These are phyloP conservation scores for Saturnispora gosingensis DNA, from an alignment of 805 yeast genomes.

Conservation along the genomic window DNA sequence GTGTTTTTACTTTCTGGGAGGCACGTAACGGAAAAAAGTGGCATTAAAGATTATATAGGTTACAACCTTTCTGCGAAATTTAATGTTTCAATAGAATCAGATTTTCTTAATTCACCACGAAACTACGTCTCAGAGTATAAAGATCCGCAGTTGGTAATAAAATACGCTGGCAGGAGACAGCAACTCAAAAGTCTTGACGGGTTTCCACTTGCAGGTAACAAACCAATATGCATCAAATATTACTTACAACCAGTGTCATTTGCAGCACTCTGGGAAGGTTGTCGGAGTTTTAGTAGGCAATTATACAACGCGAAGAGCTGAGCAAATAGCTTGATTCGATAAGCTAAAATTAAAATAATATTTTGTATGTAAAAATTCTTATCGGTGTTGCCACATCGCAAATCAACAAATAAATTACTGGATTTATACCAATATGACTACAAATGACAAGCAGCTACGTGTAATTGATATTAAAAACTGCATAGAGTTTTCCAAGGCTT, in stretches of 20 bases:
- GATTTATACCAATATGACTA: background rate
- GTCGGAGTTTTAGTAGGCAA: background rate
- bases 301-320: background rate
- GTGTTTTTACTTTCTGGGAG: constrained; percentile 15
- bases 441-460: background rate
- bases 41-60: background rate
- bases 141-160: constrained; percentile 10
- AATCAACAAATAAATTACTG: background rate
- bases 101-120: background rate
- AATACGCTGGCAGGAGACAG: constrained; percentile 8
- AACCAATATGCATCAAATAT: background rate
- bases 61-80: background rate
- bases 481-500: background rate
- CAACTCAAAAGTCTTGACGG: constrained; percentile 11
- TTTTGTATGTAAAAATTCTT: background rate
- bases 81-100: background rate
- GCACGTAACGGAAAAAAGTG: constrained; percentile 1
- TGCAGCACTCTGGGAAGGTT: constrained; percentile 6
- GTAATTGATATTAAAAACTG: background rate
- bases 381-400: background rate
- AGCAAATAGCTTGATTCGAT: background rate
- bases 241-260: constrained; percentile 9
- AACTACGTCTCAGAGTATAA: background rate
- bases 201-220: constrained; percentile 2
- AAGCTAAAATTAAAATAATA: background rate